phyloP scores from a whole-genome alignment of 352 stramenopile species.

The Phytophthora agathidicida region DNA sequence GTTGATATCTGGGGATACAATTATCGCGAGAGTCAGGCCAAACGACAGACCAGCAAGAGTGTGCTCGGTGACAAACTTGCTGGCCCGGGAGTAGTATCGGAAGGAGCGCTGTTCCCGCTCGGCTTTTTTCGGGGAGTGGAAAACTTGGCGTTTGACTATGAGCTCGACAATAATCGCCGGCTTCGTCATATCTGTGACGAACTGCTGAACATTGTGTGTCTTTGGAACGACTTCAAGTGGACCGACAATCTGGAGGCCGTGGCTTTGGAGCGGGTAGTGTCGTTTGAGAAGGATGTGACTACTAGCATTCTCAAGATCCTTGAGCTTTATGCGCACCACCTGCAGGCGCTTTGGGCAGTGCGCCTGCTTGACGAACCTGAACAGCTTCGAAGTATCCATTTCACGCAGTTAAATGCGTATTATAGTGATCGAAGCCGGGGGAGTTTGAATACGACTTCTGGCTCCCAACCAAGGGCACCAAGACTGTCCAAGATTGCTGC shows the following conservation, averaged over 20 bases:
- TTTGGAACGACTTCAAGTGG: slow-evolving; percentile 86
- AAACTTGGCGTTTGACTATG: slow-evolving; percentile 61
- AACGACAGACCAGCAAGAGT: slow-evolving; percentile 20
- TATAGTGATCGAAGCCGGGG: slow-evolving; percentile 60
- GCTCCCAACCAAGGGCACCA: slow-evolving; percentile 6
- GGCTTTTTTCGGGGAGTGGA: slow-evolving; percentile 54
- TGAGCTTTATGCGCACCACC: slow-evolving; percentile 56
- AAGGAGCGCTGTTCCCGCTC: slow-evolving; percentile 40
- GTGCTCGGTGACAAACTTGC: slow-evolving; percentile 9
- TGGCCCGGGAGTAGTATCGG: slow-evolving; percentile 3
- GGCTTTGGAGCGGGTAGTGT: slow-evolving; percentile 51
- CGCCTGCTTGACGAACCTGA: slow-evolving; percentile 51
- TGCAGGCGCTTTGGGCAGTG: slow-evolving; percentile 63
- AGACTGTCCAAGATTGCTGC: neutral
- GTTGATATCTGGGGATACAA: slow-evolving; percentile 71
- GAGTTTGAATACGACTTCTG: slow-evolving; percentile 20
- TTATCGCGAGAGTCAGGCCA: slow-evolving; percentile 42
- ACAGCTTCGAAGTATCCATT: slow-evolving; percentile 50
- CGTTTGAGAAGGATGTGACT: slow-evolving; percentile 70
- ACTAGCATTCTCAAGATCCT: slow-evolving; percentile 68
- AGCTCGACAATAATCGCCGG: slow-evolving; percentile 59
- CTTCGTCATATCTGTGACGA: slow-evolving; percentile 79
- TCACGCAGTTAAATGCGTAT: slow-evolving; percentile 78
- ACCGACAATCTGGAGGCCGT: slow-evolving; percentile 56
- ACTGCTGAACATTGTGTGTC: slow-evolving; percentile 69